Conservation (phyloP, 2,329 filamentous ascomycete species). For the Aspergillus fijiensis region DNA sequence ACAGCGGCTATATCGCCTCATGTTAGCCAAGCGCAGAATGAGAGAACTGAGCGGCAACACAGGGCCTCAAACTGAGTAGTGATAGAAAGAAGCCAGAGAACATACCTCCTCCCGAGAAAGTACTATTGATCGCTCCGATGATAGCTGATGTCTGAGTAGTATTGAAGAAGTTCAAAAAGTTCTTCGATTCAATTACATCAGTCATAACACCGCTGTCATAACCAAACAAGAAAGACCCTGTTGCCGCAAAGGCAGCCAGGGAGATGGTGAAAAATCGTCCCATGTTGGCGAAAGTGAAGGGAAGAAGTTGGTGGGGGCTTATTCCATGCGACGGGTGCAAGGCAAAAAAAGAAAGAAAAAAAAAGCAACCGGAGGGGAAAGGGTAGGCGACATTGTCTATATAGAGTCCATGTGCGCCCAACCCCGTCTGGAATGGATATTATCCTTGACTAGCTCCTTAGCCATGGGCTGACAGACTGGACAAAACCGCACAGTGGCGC, state of each 20-base stretch:
- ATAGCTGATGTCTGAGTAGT: conserved; percentile 51
- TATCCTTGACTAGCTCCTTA: not conserved
- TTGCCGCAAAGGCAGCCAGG: conserved; percentile 15
- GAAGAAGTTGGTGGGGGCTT: not conserved
- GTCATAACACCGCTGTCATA: conserved; percentile 43
- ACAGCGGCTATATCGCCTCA: conserved; percentile 40
- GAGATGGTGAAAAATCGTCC: conserved; percentile 14
- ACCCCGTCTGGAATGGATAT: not conserved
- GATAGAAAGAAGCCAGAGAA: not conserved
- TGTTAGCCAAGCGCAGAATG: conserved; percentile 4
- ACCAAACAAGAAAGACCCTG: conserved; percentile 36
- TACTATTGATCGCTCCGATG: conserved; percentile 63
- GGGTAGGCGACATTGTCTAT: not conserved
- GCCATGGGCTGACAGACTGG: conserved; percentile 1
- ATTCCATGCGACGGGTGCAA: not conserved
- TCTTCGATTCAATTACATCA: conserved; percentile 55
- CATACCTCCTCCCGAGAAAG: conserved; percentile 58
- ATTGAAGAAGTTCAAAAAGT: conserved; percentile 60
- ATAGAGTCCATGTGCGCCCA: not conserved
- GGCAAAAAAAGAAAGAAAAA: not conserved
- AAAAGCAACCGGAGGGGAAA: not conserved
- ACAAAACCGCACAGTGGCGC: not conserved
- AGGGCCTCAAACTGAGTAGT: too few relatives aligned
- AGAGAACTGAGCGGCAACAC: not conserved
- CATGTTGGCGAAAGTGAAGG: conserved; percentile 3